Percentiles rank a stretch among this genome's conserved stretches.
These are phyloP conservation scores for Podospora comata DNA, from an alignment of 495 filamentous ascomycete genomes.

Conservation along the genomic window DNA sequence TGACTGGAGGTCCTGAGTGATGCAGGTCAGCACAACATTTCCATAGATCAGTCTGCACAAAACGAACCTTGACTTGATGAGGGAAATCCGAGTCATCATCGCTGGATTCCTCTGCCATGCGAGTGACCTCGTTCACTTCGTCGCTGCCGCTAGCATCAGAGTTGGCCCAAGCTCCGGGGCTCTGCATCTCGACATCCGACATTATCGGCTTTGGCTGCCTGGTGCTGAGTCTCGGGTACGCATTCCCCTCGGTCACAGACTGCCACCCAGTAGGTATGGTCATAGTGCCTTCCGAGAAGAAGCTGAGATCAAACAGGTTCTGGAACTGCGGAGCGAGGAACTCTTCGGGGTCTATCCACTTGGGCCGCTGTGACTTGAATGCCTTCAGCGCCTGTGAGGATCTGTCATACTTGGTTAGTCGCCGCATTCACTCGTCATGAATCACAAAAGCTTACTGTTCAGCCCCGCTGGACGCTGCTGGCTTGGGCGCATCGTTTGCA, in stretches of 20 bases:
- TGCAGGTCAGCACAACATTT: background rate
- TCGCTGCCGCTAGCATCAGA: conserved; percentile 46
- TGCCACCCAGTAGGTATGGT: conserved; percentile 62
- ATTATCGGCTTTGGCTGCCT: conserved; percentile 39
- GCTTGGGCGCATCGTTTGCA: conserved; percentile 33
- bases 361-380: conserved; percentile 38
- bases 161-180: conserved; percentile 31
- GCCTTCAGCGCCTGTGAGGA: conserved; percentile 13
- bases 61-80: conserved; percentile 30
- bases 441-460: conserved; percentile 21
- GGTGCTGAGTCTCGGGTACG: conserved; percentile 55
- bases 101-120: conserved; percentile 54
- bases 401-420: background rate
- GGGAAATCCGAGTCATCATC: conserved; percentile 43
- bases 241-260: conserved; percentile 53
- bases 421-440: background rate
- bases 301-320: conserved; percentile 66
- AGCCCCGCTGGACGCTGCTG: conserved; percentile 5
- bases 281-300: conserved; percentile 49
- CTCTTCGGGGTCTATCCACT: conserved; percentile 46
- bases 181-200: conserved; percentile 36
- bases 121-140: conserved; percentile 31
- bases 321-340: conserved; percentile 55
- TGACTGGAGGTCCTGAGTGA: conserved; percentile 7
- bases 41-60: background rate